Base-by-base conservation (phyloP, 2,329 filamentous ascomycete species). In the Cladophialophora chaetospira region DNA sequence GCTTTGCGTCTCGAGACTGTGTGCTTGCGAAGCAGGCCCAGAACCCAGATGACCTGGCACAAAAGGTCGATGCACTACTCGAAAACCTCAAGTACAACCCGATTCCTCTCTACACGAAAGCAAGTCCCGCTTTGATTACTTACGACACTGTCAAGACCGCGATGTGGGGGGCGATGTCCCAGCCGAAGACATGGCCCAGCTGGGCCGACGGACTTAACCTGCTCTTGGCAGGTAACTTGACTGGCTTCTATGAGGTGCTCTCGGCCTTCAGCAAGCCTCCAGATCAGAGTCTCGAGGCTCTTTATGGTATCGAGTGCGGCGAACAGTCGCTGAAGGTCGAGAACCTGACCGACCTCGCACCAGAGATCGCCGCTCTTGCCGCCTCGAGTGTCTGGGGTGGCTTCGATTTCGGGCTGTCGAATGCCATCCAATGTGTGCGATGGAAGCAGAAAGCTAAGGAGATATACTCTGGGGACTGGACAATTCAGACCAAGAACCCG, bases 371-470 rank as follows among this genome's bases (percentile, higher is more conserved):
- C 21, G 25, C 42, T 21, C 13, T n/a, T 21, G 25, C n/a, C 4
- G 25, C 19, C 42, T 25, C 25, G 9, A 44, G 42, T 21, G 21
- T 17, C 9, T 38, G 35, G 35, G 35, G 35, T 9, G 35, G 35
- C 35, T 3, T 38, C 15, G 35, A 38, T 10, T 19, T 38, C 6
- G 35, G 42, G 17, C 42, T 44, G 17, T 15, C 3, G 21, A 38
- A 38, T 21, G 21, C 8, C n/a, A 38, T 47, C 11, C 15, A n/a
- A 9, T 47, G 42, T n/a, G 42, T 43, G 13, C 17, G 28, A 6
- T 69, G 66, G 67, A 55, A 57, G 36, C 53, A 66, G n/a, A 49
- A 63, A 1, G 57, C 66, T 11, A 63, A 66, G 25, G 66, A 68
- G 45, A 38, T 38, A 19, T 38, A 38, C 35, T 38, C 58, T 59